These are phyloP conservation scores for Penicillium goetzii DNA, from an alignment of 495 filamentous ascomycete species.

Conservation along the genomic window DNA sequence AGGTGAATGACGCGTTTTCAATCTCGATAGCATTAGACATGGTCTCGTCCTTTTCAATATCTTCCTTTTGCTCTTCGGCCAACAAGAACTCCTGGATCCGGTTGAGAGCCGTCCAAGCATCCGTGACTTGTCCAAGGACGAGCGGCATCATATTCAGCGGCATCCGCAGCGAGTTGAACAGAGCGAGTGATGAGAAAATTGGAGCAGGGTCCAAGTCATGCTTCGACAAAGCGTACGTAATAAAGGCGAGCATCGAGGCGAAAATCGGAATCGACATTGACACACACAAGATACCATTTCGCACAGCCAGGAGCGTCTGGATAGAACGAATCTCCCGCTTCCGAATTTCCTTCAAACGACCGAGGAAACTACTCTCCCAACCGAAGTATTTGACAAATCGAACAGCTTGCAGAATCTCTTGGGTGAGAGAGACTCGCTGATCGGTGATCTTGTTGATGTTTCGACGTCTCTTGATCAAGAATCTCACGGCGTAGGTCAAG, in stretches of 20 bases:
- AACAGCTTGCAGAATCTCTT: constrained; percentile 89
- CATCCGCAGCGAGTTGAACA: constrained; percentile 90
- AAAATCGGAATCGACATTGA: constrained; percentile 82
- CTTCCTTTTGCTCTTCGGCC: constrained; percentile 82
- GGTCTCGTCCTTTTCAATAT: constrained; percentile 63
- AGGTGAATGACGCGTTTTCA: constrained; percentile 80
- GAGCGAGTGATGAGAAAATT: constrained; percentile 88
- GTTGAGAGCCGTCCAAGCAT: constrained; percentile 81
- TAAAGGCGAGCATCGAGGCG: constrained; percentile 93
- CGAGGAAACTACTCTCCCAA: constrained; percentile 86
- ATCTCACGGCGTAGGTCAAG: constrained; percentile 72
- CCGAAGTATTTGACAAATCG: constrained; percentile 96
- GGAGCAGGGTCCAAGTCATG: constrained; percentile 72
- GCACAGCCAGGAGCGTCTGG: constrained; percentile 76
- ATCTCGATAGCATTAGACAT: constrained; percentile 72
- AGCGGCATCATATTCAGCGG: constrained; percentile 86
- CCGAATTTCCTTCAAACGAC: constrained; percentile 73
- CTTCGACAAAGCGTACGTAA: constrained; percentile 81
- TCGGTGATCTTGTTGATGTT: constrained; percentile 92
- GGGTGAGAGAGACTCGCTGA: constrained; percentile 84
- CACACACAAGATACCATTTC: constrained; percentile 82
- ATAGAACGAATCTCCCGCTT: constrained; percentile 75
- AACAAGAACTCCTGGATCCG: constrained; percentile 87
- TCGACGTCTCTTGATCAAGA: constrained; percentile 69
- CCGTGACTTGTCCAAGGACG: constrained; percentile 84